Base-by-base conservation (phyloP, 306 rosid species). In the Dalbergia cultrata region DNA sequence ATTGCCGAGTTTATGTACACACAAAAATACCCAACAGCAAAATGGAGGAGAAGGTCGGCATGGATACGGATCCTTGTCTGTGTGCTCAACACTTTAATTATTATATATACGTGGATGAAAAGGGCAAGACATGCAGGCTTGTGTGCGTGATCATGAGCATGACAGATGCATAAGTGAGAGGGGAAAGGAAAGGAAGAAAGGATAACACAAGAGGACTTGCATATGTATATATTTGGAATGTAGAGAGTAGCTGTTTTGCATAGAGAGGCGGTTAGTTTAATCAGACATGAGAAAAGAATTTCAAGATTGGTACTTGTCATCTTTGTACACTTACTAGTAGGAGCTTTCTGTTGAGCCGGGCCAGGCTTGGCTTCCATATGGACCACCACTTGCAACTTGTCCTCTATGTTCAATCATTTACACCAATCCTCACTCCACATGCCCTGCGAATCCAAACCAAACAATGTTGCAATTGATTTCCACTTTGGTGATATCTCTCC, bases 121-220 rank as follows among this genome's bases (percentile, higher is more conserved):
- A 80, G 87, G 92, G 87, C 92, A 88, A 88, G 88, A 87, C 97
- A 81, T 70, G 90, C 90, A 87, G 83, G 91, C 83, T 79, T 56
- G 79, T 58, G 85, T 63, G 87, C 75, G 77, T 65, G 41, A 54
- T 69, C 61, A 78, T 73, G 84, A 74, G 65, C 22, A 16, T 76
- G 78, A 37, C 7, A 37, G 41, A 87, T 74, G 76, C 92, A 88
- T 70, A 78, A 81, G 75, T 9, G 41, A 62, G 21, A 10, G 45
- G 53, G 9, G 47, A 37, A 65, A 17, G 50, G 31, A 57, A 35
- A 35, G 17, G 14, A 73, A 74, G 49, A 22, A 37, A 64, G 21
- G 50, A 33, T 37, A 39, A 31, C 9, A 13, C n/a, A 53, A 58
- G 45, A 7, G 50, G 34, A 10, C 11, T 49, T 26, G 35, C 17